Conservation (phyloP, 1,284 basidiomycete species). For the Microbotryum intermedium region DNA sequence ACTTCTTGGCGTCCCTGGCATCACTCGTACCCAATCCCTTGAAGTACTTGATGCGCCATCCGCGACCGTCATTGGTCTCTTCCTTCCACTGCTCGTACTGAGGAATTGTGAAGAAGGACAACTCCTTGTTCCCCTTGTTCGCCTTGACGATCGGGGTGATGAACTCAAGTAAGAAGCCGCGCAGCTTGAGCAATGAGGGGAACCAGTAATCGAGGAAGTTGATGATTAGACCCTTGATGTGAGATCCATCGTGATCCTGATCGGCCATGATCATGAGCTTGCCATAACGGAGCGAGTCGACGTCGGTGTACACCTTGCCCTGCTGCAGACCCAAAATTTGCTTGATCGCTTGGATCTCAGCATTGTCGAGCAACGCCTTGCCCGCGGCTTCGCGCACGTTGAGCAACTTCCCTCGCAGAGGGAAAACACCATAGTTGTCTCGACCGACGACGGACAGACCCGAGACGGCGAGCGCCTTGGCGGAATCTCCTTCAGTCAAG, state of each 20-base stretch:
- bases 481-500: conserved; percentile 98
- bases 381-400: conserved; percentile 96
- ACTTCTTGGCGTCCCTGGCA: conserved; percentile 79
- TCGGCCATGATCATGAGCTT: conserved; percentile 99
- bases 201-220: conserved; percentile 98
- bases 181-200: conserved; percentile 84
- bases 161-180: conserved; percentile 93
- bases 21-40: conserved; percentile 98
- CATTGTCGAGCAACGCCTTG: conserved; percentile 96
- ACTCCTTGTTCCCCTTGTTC: conserved; percentile 68
- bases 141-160: conserved; percentile 97
- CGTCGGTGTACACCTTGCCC: conserved; percentile 73
- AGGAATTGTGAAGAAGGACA: conserved; percentile 94
- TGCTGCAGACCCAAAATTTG: conserved; percentile 96
- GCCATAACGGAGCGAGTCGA: conserved; percentile 77
- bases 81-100: conserved; percentile 93
- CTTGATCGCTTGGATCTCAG: conserved; percentile 94
- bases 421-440: conserved; percentile 96
- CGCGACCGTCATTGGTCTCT: conserved; percentile 65
- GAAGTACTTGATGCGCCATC: conserved; percentile 92
- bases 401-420: conserved; percentile 89
- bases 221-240: conserved; percentile 98
- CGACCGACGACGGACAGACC: conserved; percentile 91
- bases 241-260: conserved; percentile 99
- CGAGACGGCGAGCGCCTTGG: conserved; percentile 90